Evolutionary conservation across 768 basidiomycete genomes (phyloP).

Genomic region (Suillus clintonianus): DNA sequence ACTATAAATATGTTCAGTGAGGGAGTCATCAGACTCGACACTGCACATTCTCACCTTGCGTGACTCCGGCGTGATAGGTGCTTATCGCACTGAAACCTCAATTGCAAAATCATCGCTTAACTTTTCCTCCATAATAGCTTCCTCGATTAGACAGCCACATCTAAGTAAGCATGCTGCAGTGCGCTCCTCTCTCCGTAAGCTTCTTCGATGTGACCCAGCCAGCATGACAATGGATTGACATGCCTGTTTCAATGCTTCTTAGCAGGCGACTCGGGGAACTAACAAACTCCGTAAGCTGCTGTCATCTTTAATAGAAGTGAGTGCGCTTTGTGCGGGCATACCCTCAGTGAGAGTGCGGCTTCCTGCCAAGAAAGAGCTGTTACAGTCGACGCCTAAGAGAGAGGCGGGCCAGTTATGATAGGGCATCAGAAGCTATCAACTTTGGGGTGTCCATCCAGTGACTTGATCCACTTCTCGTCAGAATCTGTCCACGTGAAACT

Average conservation of each 20-base stretch:
- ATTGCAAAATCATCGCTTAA: slow-evolving; percentile 14
- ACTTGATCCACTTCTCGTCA: slow-evolving; percentile 59
- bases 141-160: slow-evolving; percentile 20
- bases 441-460: slow-evolving; percentile 42
- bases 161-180: slow-evolving; percentile 16
- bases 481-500: slow-evolving; percentile 48
- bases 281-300: not conserved
- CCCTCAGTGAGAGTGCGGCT: not conserved
- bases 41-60: slow-evolving; percentile 2
- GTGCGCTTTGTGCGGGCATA: not conserved
- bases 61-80: slow-evolving; percentile 4
- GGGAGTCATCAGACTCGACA: slow-evolving; percentile 16
- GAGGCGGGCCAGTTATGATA: slow-evolving; percentile 25
- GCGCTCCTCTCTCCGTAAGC: slow-evolving; percentile 20
- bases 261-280: not conserved
- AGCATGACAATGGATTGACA: slow-evolving; percentile 7
- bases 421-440: slow-evolving; percentile 30
- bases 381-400: slow-evolving; percentile 9
- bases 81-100: slow-evolving; percentile 16
- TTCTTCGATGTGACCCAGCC: not conserved
- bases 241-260: slow-evolving; percentile 17
- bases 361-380: slow-evolving; percentile 11
- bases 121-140: slow-evolving; percentile 18
- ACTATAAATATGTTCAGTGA: not conserved
- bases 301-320: not conserved